phyloP scores from a whole-genome alignment of 1,284 basidiomycete species.

The Athelia sp. region DNA sequence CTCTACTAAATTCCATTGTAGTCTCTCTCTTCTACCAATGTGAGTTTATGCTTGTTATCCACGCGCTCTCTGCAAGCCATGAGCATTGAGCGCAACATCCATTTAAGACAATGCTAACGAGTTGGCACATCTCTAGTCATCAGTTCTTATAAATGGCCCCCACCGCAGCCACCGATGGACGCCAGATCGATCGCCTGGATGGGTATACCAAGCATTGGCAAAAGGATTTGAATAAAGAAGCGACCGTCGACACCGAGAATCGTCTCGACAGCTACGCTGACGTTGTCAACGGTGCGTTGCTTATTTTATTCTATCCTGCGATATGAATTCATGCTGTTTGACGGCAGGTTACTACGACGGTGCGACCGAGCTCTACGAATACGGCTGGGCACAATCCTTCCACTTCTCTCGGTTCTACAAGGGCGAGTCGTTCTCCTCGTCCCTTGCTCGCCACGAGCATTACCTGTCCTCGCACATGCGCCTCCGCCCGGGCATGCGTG shows the following conservation, averaged over 20 bases:
- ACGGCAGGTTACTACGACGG: slow-evolving; percentile 89
- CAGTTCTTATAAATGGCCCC: slow-evolving; percentile 22
- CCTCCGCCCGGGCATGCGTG: slow-evolving; percentile 86
- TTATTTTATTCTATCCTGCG: slow-evolving; percentile 5
- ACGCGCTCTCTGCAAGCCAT: slow-evolving; percentile 14
- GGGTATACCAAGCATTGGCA: slow-evolving; percentile 96
- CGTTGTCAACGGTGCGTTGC: slow-evolving; percentile 81
- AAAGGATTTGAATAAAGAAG: slow-evolving; percentile 76
- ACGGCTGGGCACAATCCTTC: slow-evolving; percentile 91
- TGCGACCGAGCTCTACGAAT: slow-evolving; percentile 96
- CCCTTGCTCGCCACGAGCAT: slow-evolving; percentile 96
- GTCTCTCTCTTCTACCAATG: neutral
- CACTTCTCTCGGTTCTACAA: slow-evolving; percentile 98
- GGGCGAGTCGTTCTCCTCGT: slow-evolving; percentile 83
- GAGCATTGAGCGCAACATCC: slow-evolving; percentile 12
- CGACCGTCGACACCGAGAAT: slow-evolving; percentile 63
- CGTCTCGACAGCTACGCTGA: slow-evolving; percentile 86
- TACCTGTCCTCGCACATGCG: slow-evolving; percentile 88
- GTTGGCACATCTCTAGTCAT: neutral
- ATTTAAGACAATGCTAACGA: slow-evolving; percentile 2
- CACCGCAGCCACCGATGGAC: slow-evolving; percentile 51
- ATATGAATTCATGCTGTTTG: slow-evolving; percentile 4
- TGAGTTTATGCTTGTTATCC: slow-evolving; percentile 2
- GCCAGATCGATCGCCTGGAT: slow-evolving; percentile 78
- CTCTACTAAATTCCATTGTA: neutral